A percentile compares a stretch with the other conserved stretches of the same genome.
phyloP scores from a whole-genome alignment of 2,329 filamentous ascomycete genomes.

The Diplodia mutila region DNA sequence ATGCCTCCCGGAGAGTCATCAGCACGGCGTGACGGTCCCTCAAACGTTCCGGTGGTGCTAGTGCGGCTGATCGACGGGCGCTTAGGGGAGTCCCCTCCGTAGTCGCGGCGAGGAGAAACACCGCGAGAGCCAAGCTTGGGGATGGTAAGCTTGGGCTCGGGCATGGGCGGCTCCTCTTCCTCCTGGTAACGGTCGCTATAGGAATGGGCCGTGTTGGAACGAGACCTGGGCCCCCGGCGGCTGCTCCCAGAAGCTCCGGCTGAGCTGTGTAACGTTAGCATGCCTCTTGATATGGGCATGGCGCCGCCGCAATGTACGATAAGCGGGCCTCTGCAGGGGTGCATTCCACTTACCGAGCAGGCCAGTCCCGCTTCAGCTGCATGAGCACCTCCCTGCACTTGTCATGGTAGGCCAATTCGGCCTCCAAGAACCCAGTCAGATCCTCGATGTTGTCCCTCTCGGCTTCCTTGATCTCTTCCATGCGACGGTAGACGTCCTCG shows the following conservation, averaged over 20 bases:
- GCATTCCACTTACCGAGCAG: slow-evolving; percentile 56
- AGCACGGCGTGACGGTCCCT: slow-evolving; percentile 58
- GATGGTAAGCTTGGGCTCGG: slow-evolving; percentile 54
- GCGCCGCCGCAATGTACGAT: slow-evolving; percentile 31
- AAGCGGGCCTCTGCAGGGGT: slow-evolving; percentile 30
- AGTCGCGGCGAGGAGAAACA: slow-evolving; percentile 41
- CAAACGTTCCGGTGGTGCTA: slow-evolving; percentile 57
- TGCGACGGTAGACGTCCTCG: slow-evolving; percentile 87
- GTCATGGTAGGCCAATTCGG: slow-evolving; percentile 89
- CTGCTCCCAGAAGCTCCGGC: slow-evolving; percentile 32
- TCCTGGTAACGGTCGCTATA: slow-evolving; percentile 63
- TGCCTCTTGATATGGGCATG: slow-evolving; percentile 25
- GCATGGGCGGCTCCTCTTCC: slow-evolving; percentile 57
- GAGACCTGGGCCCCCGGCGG: slow-evolving; percentile 56
- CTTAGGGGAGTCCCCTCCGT: slow-evolving; percentile 35
- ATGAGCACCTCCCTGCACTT: slow-evolving; percentile 82
- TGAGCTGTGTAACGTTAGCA: slow-evolving; percentile 35
- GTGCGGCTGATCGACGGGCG: slow-evolving; percentile 54
- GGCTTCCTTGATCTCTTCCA: slow-evolving; percentile 95
- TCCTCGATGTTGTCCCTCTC: slow-evolving; percentile 83
- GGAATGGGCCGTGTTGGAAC: slow-evolving; percentile 67
- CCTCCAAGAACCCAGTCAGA: slow-evolving; percentile 79
- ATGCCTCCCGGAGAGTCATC: slow-evolving; percentile 55
- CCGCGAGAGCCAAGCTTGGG: slow-evolving; percentile 49
- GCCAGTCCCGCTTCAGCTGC: slow-evolving; percentile 71